Percentiles rank a stretch among this genome's conserved stretches.
These are phyloP conservation scores for Lathyrus oleraceus DNA, from an alignment of 306 rosid species.

Conservation along the genomic window DNA sequence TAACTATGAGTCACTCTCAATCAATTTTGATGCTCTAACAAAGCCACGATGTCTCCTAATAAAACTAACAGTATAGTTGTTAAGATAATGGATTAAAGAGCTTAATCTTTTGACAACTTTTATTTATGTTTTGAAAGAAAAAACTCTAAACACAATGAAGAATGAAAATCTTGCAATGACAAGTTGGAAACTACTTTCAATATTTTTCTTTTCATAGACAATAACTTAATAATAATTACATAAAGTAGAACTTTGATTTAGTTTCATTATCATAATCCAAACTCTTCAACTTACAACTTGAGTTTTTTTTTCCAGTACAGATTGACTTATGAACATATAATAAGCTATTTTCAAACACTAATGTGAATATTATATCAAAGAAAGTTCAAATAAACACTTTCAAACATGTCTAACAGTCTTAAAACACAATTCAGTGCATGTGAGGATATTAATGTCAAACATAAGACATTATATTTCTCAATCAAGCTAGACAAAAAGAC, in stretches of 20 bases:
- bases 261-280: neutral
- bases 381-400: neutral
- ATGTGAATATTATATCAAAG: neutral
- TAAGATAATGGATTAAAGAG: neutral
- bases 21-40: neutral
- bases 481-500: conserved; percentile 9
- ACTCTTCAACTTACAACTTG: neutral
- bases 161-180: neutral
- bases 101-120: neutral
- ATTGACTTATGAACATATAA: neutral
- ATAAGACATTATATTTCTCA: neutral
- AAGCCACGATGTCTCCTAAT: neutral
- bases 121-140: neutral
- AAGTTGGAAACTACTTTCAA: neutral
- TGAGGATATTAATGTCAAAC: neutral
- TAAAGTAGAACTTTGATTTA: neutral
- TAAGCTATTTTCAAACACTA: neutral
- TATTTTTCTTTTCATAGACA: neutral
- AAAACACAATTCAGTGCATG: neutral
- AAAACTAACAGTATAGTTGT: neutral
- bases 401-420: neutral
- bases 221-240: neutral
- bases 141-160: neutral
- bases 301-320: too few species aligned
- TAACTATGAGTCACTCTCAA: too few species aligned